Conservation (phyloP, 208 protist species). For the Trichomonas tenax region DNA sequence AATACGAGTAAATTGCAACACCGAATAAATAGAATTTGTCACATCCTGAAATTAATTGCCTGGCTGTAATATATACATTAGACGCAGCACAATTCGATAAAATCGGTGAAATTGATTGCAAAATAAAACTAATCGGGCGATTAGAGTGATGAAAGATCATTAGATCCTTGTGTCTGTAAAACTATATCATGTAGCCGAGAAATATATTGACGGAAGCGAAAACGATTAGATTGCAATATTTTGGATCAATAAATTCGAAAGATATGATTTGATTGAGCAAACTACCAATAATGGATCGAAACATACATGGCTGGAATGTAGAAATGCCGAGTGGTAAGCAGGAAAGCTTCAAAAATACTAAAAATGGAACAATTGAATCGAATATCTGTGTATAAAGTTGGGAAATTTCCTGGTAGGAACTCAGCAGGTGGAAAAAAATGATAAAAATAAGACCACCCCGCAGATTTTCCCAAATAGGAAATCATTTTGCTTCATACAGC, state of each 20-base stretch:
- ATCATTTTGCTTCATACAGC: too few relatives aligned
- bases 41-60: neutral
- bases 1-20: neutral
- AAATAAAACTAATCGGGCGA: neutral
- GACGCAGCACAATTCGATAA: neutral
- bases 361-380: neutral
- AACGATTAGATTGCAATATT: neutral
- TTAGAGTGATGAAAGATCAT: neutral
- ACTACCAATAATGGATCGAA: neutral
- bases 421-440: neutral
- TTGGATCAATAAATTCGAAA: neutral
- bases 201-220: neutral
- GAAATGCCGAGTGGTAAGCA: neutral
- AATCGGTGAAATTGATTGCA: neutral
- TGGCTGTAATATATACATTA: neutral
- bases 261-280: neutral
- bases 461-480: neutral
- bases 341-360: neutral
- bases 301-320: neutral
- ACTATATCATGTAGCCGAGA: too few relatives aligned
- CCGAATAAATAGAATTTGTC: neutral
- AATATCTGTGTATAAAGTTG: neutral
- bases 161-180: neutral
- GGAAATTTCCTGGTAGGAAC: neutral
- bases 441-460: neutral